Evolutionary conservation across 331 rosid species (phyloP), one percentile per base, ranked within the genome.

Genomic region (Malus hybrid): DNA sequence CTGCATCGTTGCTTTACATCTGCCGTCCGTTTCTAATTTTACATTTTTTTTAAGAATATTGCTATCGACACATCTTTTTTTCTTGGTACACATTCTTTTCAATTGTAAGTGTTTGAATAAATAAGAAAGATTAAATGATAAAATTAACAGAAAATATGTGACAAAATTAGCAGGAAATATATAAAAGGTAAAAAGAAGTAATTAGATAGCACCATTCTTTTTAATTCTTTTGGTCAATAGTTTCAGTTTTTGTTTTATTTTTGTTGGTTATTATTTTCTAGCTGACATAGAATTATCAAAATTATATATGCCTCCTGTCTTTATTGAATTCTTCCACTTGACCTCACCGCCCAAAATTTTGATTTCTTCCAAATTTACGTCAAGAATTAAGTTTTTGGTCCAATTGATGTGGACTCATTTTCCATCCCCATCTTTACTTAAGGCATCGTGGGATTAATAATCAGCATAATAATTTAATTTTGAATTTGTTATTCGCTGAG

Each of bases 231-330:
- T 42, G 5, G 0, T 42, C 48, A 0, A 42, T 1, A 42, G 48
- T 42, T 42, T 42, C 1, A 1, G 1, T 42, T 42, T 42, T 42
- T 8, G 11, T 39, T 39, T 39, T 39, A 39, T 8, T 8, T 9
- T 39, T 42, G 48, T 42, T 42, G 48, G 14, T 42, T 42, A 42
- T 42, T 10, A 44, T 13, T 72, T 57, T 72, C 56, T 72, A 58
- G 75, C 57, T 24, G 76, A 58, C 76, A 72, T 72, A 15, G 76
- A 34, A 30, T 56, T 20, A 34, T 72, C 55, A 29, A 36, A 22
- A 57, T 39, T 24, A 36, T 22, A 57, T 39, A 36, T 26, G 39
- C 5, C 42, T 72, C 34, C 42, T 34, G 34, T n/a, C 75, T 10
- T 7, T 15, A 55, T 20, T 39, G 7, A 11, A 11, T 12, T 52